Evolutionary conservation across 1,284 basidiomycete species (phyloP), one percentile per base, ranked within the genome.

Genomic region (Melampsora abietis-canadensis): DNA sequence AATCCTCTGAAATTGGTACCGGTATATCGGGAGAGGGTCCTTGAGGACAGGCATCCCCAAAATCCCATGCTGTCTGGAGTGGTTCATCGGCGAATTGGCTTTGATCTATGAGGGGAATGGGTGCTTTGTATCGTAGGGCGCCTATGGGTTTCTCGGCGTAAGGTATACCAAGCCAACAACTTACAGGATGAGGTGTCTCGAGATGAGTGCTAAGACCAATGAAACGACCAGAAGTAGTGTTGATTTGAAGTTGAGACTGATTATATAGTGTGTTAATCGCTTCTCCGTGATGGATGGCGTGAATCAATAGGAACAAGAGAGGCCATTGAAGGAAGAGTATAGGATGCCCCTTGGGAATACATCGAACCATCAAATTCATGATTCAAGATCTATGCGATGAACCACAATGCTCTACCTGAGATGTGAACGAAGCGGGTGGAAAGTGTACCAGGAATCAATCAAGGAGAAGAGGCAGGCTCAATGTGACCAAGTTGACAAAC

Each of bases 121-220:
- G 89, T 30, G 86, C 85, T 76, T 85, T 86, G 83, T 88, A 88
- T 7, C 88, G 84, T 21, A 87, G 81, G 5, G 76, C 31, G 0
- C 87, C 87, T 3, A 86, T 78, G 0, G 88, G 89, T 27, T 88
- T 84, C 76, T 86, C 82, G 19, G 87, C 88, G 77, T 86, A 91
- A 0, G 88, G 89, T 62, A 91, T 86, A 0, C 88, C 88, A 2
- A 89, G 83, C 77, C 86, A 89, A 0, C 86, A 86, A 7, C 87
- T 85, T 4, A 86, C 84, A 76, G 86, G 85, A 0, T 85, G 83
- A 76, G 82, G 85, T 0, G 85, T 84, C 0, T 82, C 82, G 37
- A 40, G 37, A 78, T 88, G 51, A 57, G 51, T 27, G 24, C 57
- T 69, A 59, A 69, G 61, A 46, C 67, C 67, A 21, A 60, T 34